Conservation (phyloP, 257 asterid species). For the Penstemon davidsonii region DNA sequence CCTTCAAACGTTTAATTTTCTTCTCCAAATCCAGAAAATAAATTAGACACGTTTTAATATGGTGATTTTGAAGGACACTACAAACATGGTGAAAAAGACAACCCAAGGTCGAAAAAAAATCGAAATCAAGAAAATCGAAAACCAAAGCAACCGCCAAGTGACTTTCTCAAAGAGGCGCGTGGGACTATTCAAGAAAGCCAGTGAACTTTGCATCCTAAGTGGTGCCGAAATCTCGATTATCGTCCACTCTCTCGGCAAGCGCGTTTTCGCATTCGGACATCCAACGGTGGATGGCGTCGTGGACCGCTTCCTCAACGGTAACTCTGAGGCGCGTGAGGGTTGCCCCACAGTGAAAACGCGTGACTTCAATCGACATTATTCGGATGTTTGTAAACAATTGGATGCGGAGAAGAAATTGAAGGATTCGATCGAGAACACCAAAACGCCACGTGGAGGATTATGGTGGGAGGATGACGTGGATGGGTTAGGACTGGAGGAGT, state of each 20-base stretch:
- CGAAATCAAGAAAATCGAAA: constrained; percentile 46
- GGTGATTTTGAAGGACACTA: constrained; percentile 6
- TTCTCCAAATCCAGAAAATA: too few relatives aligned
- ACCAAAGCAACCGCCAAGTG: constrained; percentile 36
- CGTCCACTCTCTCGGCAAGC: constrained; percentile 41
- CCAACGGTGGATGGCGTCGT: constrained; percentile 33
- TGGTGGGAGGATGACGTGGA: constrained; percentile 25
- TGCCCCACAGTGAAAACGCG: constrained; percentile 1
- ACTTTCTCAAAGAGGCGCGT: constrained; percentile 50
- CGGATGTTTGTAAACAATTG: constrained; percentile 27
- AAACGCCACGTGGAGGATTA: constrained; percentile 6
- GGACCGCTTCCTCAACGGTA: constrained; percentile 30
- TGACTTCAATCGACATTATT: constrained; percentile 38
- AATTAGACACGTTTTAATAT: background rate
- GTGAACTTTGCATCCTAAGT: constrained; percentile 42
- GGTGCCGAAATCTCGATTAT: constrained; percentile 42
- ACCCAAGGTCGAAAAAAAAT: constrained; percentile 43
- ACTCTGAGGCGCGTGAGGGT: background rate
- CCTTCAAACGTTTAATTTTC: too few relatives aligned
- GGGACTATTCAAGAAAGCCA: constrained; percentile 49
- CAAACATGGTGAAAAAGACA: constrained; percentile 28
- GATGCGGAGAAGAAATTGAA: constrained; percentile 41
- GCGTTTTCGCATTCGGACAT: constrained; percentile 41
- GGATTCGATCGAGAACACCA: constrained; percentile 35
- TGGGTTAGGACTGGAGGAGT: constrained; percentile 34